These are phyloP conservation scores for Trichoderma simmonsii DNA, from an alignment of 2,329 filamentous ascomycete species.

Conservation along the genomic window DNA sequence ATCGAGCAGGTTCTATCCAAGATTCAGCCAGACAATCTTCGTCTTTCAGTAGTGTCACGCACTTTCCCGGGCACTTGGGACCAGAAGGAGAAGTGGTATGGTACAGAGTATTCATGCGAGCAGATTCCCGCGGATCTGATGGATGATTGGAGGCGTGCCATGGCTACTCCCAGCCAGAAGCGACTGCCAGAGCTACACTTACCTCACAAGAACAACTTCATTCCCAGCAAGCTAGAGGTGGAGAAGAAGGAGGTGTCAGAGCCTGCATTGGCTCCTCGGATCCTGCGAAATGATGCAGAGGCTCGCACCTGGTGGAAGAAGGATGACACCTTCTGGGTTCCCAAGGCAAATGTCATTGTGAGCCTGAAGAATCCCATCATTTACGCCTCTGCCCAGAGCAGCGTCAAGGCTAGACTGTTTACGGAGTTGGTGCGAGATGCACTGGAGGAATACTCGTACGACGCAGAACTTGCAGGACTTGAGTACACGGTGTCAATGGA, in stretches of 20 bases:
- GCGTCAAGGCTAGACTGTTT: slow-evolving; percentile 75
- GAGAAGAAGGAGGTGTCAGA: slow-evolving; percentile 87
- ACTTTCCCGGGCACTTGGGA: slow-evolving; percentile 82
- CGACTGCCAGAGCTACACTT: slow-evolving; percentile 73
- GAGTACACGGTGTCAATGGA: slow-evolving; percentile 76
- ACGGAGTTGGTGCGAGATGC: slow-evolving; percentile 85
- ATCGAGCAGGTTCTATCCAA: slow-evolving; percentile 72
- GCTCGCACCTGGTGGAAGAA: slow-evolving; percentile 96
- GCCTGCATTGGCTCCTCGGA: slow-evolving; percentile 68
- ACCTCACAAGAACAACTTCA: slow-evolving; percentile 92
- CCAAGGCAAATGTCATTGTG: slow-evolving; percentile 83
- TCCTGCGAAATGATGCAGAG: slow-evolving; percentile 79
- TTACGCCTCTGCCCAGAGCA: slow-evolving; percentile 73
- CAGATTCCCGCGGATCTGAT: slow-evolving; percentile 75
- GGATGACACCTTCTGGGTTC: slow-evolving; percentile 97
- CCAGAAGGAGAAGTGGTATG: slow-evolving; percentile 93
- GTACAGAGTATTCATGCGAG: slow-evolving; percentile 85
- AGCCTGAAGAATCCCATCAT: slow-evolving; percentile 76
- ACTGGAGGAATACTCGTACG: slow-evolving; percentile 89
- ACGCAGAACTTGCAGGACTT: slow-evolving; percentile 87
- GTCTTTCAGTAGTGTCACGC: slow-evolving; percentile 77
- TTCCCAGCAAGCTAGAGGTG: slow-evolving; percentile 87
- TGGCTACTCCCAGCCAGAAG: slow-evolving; percentile 52
- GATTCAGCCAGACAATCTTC: slow-evolving; percentile 84
- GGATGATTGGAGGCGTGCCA: slow-evolving; percentile 63